Evolutionary conservation across 805 yeast genomes (phyloP), one percentile per base, ranked within the genome.

Genomic region (Suhomyces faveliae): DNA sequence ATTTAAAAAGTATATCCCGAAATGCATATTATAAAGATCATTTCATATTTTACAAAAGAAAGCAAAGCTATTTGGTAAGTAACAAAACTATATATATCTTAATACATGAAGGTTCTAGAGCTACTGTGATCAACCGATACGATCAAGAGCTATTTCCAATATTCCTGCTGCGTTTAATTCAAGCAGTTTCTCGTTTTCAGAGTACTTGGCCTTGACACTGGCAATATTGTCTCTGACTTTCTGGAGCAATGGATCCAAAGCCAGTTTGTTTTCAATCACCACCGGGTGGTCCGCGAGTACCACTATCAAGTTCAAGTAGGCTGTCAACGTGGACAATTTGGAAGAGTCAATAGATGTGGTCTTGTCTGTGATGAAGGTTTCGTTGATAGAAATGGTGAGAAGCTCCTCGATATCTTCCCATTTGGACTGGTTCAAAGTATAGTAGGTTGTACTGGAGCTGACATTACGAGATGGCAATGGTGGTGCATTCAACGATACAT

Each of bases 251-350:
- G 38, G 19, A 4, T 54, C 56, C 4, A 65, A 43, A 19, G 51
- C 40, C 2, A 48, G 42, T 20, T 55, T 49, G 27, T 59, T 52
- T 6, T 51, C 42, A 8, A 51, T 33, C 7, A 63, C 51, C 2
- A 51, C 40, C 3, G 61, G 55, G 35, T 63, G 55, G 4, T 50
- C 51, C 46, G 65, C 67, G 29, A 70, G 47, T 1, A 64, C 66
- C 2, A 70, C 64, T 42, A 77, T 70, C 46, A 87, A 71, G 57
- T 85, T 85, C 53, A 85, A 63, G 62, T 76, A 81, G 4, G 84
- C 78, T 35, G 83, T 64, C 7, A 86, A 61, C 2, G 77, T 66
- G 35, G 78, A 70, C 35, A 80, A 63, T 13, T 62, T 58, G 4
- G 50, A 42, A 12, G 60, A 57, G 40, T 65, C 59, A 12, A 66